Percentiles rank a stretch among this genome's conserved stretches.
Conservation (phyloP, 1,139 yeast species). For the Scheffersomyces parashehatae region DNA sequence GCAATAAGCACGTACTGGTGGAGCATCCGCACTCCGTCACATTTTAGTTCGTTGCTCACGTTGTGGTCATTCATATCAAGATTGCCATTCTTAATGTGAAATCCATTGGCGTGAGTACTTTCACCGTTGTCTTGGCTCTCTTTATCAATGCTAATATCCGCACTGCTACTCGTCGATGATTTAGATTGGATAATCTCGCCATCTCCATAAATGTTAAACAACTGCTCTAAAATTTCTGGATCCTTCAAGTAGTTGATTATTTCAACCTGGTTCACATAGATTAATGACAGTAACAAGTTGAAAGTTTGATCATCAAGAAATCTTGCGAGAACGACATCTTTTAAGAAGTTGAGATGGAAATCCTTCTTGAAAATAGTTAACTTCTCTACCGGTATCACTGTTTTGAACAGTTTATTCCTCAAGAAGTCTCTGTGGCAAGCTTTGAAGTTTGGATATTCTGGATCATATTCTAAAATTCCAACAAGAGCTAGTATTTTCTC, state of each 20-base stretch:
- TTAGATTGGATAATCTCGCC: neutral
- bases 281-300: slow-evolving; percentile 62
- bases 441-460: slow-evolving; percentile 75
- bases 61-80: neutral
- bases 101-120: neutral
- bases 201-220: slow-evolving; percentile 58
- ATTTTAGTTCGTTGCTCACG: slow-evolving; percentile 21
- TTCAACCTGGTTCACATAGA: slow-evolving; percentile 68
- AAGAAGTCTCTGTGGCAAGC: slow-evolving; percentile 77
- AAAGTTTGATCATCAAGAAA: slow-evolving; percentile 79
- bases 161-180: neutral
- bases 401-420: slow-evolving; percentile 61
- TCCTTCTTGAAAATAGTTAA: slow-evolving; percentile 66
- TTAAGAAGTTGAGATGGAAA: slow-evolving; percentile 73
- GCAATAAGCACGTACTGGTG: slow-evolving; percentile 82
- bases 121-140: neutral
- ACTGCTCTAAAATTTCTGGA: slow-evolving; percentile 46
- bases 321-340: slow-evolving; percentile 83
- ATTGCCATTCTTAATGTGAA: too few species aligned
- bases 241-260: slow-evolving; percentile 68
- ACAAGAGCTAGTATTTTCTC: slow-evolving; percentile 61
- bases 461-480: slow-evolving; percentile 91
- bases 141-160: neutral
- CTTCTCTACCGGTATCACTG: slow-evolving; percentile 66
- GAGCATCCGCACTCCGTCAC: slow-evolving; percentile 76